Conservation (phyloP, 2,329 filamentous ascomycete species). For the Sarocladium kiliense region DNA sequence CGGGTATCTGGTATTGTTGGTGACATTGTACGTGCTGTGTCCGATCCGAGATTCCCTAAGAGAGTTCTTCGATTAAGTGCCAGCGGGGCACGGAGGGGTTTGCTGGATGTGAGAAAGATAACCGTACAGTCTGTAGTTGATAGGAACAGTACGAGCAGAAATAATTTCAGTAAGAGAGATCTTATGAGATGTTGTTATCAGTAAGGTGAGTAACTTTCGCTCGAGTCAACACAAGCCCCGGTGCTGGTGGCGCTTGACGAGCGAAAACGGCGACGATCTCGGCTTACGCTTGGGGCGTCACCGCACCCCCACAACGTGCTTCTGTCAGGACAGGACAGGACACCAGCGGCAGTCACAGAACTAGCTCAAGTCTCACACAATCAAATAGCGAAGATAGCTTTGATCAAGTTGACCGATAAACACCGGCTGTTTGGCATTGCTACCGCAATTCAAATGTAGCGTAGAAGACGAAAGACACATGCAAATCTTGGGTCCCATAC, state of each 20-base stretch:
- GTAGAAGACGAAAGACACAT: slow-evolving; percentile 6
- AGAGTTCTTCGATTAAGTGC: not conserved
- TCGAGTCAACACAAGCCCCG: not conserved
- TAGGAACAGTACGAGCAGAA: no score
- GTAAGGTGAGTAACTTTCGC: not conserved
- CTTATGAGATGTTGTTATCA: no score
- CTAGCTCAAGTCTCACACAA: no score
- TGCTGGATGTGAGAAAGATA: no score
- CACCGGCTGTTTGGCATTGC: slow-evolving; percentile 6
- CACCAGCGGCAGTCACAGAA: no score
- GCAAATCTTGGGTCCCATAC: slow-evolving; percentile 8
- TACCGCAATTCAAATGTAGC: slow-evolving; percentile 3
- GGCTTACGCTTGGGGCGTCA: not conserved
- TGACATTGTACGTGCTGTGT: slow-evolving; percentile 5
- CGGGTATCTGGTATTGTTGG: slow-evolving; percentile 47
- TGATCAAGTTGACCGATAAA: not conserved
- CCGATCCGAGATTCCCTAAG: not conserved
- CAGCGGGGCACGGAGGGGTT: no score
- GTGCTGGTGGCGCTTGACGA: not conserved
- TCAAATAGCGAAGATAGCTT: no score
- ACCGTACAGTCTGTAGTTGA: no score
- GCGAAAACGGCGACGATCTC: slow-evolving; percentile 6
- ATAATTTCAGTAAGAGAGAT: no score
- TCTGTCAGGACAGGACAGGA: not conserved
- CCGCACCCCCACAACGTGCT: not conserved